Base-by-base conservation (phyloP, 805 yeast genomes). In the Metschnikowia anglica region DNA sequence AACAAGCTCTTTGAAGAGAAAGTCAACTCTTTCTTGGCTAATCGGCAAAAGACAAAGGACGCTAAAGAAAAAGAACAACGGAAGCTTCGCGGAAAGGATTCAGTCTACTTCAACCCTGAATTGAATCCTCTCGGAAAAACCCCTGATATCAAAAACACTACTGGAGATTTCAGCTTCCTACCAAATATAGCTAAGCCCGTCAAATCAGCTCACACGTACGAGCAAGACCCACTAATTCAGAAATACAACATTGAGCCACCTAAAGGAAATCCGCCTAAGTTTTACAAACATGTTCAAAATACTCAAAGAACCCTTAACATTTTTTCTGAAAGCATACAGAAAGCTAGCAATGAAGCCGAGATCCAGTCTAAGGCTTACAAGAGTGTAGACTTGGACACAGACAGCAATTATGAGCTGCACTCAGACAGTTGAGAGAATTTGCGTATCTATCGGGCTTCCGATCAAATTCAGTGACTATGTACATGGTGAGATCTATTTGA, bases 51-150 rank as follows among this genome's bases (percentile, higher is more conserved):
- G 29, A 52, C 56, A 25, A 51, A 55, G 31, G 41, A 43, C 24
- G 47, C 53, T 25, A 46, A 50, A 31, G 44, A 44, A 24, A 43
- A 40, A 30, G 55, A 43, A 34, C 47, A 42, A n/a, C 52, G 44
- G 47, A 66, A 55, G 38, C 60, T 66, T 7, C 61, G 76, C 52
- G 83, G 81, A 2, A 54, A 51, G 21, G 61, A 68, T 28, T 80
- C 86, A 6, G 66, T 80, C 1, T 83, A 76, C 55, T 81, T 77
- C 59, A 83, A 83, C 51, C 80, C 83, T 4, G 86, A 82, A 47
- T 72, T 84, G 65, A 83, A 83, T 46, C 81, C 83, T 2, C 54
- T 72, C 4, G 88, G 88, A 0, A 60, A 54, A 36, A 77, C 81
- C 0, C 85, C 85, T 0, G 19, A 36, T 18, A 9, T 24, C 23